Evolutionary conservation across 805 yeast genomes (phyloP), one percentile per base, ranked within the genome.

Genomic region (Maudiozyma serrabonitensis): DNA sequence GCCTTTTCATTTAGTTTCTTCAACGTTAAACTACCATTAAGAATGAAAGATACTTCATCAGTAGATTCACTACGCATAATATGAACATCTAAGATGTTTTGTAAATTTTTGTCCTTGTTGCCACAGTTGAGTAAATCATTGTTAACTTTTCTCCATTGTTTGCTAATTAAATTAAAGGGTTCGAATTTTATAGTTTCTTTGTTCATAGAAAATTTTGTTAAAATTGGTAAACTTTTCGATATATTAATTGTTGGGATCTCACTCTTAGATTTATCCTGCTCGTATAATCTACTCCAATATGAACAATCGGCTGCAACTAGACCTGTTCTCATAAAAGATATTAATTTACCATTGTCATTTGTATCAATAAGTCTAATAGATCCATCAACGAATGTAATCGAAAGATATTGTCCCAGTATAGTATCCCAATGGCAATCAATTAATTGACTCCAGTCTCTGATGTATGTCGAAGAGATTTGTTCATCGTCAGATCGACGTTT

Each of bases 311-410:
- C 16, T 7, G 5, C 15, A 15, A n/a, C 8, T 4, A 35, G 15
- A 11, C 51, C 31, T n/a, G 52, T 50, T 43, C 61, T 50, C 4
- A 60, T 42, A 37, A 60, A 51, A 8, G 61, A 53, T 15, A 59
- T 48, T 21, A 62, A 41, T 46, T 58, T 61, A 13, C 66, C 66
- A 11, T 54, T 54, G 19, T 53, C 50, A 16, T 58, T 53, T 12
- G 51, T 62, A 45, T 87, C 72, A 54, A 75, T 78, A 9, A 81
- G 72, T 69, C 78, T 70, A 5, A 80, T 61, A 49, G 69, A 51
- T 50, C 82, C 84, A 63, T 76, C 65, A 9, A 47, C 52, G 28
- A 61, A 60, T 9, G 79, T 69, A 2, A 80, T 59, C 6, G 80
- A 75, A 34, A 82, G 53, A 32, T 79, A 68, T 44, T 51, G 55